Percentiles rank a stretch among this genome's conserved stretches.
Conservation (phyloP, 2,329 filamentous ascomycete genomes). For the Xylaria sp. region DNA sequence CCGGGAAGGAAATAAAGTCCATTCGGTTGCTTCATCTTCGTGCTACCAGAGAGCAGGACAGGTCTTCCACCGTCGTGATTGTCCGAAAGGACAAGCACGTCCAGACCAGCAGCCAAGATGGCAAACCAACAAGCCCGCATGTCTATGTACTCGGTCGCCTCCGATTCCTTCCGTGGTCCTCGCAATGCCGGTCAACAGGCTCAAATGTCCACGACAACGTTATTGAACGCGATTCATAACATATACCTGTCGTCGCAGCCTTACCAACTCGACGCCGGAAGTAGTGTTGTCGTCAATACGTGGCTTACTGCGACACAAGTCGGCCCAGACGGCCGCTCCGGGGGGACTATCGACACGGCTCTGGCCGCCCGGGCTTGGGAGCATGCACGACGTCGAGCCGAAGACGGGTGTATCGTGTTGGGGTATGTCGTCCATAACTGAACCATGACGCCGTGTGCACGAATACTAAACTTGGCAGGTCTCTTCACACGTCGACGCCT, state of each 20-base stretch:
- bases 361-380: constrained; percentile 91
- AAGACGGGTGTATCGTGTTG: constrained; percentile 92
- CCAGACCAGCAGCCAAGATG: constrained; percentile 56
- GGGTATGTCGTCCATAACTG: constrained; percentile 68
- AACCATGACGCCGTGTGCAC: neutral
- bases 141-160: constrained; percentile 75
- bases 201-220: constrained; percentile 90
- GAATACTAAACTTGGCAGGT: constrained; percentile 61
- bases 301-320: constrained; percentile 85
- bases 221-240: constrained; percentile 91
- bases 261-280: constrained; percentile 88
- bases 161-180: constrained; percentile 68
- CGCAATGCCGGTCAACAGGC: constrained; percentile 72
- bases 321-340: constrained; percentile 73
- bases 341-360: constrained; percentile 82
- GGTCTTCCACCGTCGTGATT: constrained; percentile 47
- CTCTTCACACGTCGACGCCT: constrained; percentile 87
- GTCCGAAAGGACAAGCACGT: constrained; percentile 55
- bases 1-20: neutral
- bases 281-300: constrained; percentile 93
- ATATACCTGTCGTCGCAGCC: constrained; percentile 84
- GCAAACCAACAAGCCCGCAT: constrained; percentile 63
- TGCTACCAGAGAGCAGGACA: constrained; percentile 3
- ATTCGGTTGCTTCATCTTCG: neutral
- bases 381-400: constrained; percentile 90